phyloP scores from a whole-genome alignment of 2,329 filamentous ascomycete species.

The Drechslera avenae region DNA sequence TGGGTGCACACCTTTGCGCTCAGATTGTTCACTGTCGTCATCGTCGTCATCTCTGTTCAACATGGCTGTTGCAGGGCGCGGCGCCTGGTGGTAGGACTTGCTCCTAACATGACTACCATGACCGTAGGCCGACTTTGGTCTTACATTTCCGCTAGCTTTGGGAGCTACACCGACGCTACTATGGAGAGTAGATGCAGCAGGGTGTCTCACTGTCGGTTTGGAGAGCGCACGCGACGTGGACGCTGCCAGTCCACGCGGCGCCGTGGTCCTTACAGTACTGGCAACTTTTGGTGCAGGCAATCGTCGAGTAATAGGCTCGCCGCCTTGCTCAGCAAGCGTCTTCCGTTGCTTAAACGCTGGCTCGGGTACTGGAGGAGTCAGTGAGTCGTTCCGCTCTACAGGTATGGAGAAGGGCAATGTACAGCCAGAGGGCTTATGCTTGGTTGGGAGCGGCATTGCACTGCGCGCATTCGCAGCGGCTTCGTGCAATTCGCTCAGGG shows the following conservation, averaged over 20 bases:
- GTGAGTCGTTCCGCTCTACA: slow-evolving; percentile 16
- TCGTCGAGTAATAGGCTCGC: slow-evolving; percentile 53
- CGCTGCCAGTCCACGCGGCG: slow-evolving; percentile 47
- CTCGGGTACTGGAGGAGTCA: slow-evolving; percentile 50
- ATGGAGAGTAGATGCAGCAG: slow-evolving; percentile 57
- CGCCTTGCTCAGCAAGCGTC: slow-evolving; percentile 56
- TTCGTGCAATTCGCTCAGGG: slow-evolving; percentile 58
- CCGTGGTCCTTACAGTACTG: slow-evolving; percentile 53
- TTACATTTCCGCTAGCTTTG: slow-evolving; percentile 52
- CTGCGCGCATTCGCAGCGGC: slow-evolving; percentile 60
- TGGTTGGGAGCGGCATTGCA: slow-evolving; percentile 56
- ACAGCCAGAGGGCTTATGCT: slow-evolving; percentile 60
- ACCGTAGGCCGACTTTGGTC: slow-evolving; percentile 57
- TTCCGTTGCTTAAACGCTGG: slow-evolving; percentile 55
- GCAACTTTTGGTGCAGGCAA: slow-evolving; percentile 50
- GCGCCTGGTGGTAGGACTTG: slow-evolving; percentile 53
- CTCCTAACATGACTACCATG: slow-evolving; percentile 49
- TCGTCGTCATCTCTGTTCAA: slow-evolving; percentile 49
- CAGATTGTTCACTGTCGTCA: slow-evolving; percentile 45
- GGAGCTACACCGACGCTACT: slow-evolving; percentile 59
- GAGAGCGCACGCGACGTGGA: slow-evolving; percentile 51
- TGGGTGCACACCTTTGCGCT: slow-evolving; percentile 54
- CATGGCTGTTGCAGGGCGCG: slow-evolving; percentile 49
- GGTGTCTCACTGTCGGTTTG: slow-evolving; percentile 50
- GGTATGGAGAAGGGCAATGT: slow-evolving; percentile 27